A percentile compares a stretch with the other conserved stretches of the same genome.
Evolutionary conservation across 2,329 filamentous ascomycete species (phyloP).

Genomic region (Dichotomopilus funicola): DNA sequence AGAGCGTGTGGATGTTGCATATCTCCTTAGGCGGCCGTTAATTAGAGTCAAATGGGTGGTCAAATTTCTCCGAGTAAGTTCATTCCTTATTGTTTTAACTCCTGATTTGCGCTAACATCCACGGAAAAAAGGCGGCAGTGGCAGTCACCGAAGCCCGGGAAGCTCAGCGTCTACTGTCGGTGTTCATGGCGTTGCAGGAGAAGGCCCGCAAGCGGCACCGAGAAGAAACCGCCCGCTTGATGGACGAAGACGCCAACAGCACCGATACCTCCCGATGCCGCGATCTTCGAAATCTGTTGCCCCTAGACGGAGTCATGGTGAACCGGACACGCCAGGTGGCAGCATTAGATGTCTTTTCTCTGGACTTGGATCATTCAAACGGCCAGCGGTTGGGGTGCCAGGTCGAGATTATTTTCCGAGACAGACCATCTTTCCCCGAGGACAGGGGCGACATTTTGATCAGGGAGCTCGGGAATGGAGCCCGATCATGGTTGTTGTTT

Average conservation of each 20-base stretch:
- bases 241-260: conserved; percentile 78
- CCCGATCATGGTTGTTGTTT: conserved; percentile 76
- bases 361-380: conserved; percentile 80
- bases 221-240: conserved; percentile 63
- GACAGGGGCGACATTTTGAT: conserved; percentile 81
- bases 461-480: conserved; percentile 73
- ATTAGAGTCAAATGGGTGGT: conserved; percentile 81
- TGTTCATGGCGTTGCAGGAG: conserved; percentile 67
- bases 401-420: conserved; percentile 78
- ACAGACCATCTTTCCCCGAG: conserved; percentile 61
- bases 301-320: conserved; percentile 63
- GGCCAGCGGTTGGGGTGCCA: conserved; percentile 86
- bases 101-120: conserved; percentile 26
- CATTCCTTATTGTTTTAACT: conserved; percentile 3
- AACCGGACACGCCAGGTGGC: conserved; percentile 75
- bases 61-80: conserved; percentile 67
- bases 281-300: conserved; percentile 69
- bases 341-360: conserved; percentile 82
- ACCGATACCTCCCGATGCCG: conserved; percentile 77
- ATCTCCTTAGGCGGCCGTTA: conserved; percentile 81
- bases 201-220: conserved; percentile 61
- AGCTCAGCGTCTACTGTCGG: conserved; percentile 51
- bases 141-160: conserved; percentile 46
- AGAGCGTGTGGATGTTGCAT: conserved; percentile 88
- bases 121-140: conserved; percentile 45